These are phyloP conservation scores for Starmerella powellii DNA, from an alignment of 805 yeast genomes.

Conservation along the genomic window DNA sequence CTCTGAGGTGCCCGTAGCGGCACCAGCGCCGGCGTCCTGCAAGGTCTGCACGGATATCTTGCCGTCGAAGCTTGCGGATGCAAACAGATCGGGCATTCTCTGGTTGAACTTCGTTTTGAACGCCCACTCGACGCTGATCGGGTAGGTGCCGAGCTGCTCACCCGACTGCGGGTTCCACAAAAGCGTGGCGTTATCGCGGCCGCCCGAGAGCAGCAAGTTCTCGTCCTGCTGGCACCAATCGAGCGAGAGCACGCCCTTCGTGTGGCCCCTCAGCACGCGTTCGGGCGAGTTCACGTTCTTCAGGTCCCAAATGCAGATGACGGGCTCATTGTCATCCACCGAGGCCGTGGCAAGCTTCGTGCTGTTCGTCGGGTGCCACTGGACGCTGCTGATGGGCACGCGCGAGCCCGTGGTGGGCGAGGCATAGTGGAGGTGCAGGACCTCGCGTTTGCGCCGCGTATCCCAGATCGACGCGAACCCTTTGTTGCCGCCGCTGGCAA, in stretches of 20 bases:
- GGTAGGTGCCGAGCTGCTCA: constrained; percentile 67
- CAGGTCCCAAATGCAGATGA: constrained; percentile 83
- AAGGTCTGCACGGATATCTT: constrained; percentile 68
- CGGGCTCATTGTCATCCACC: constrained; percentile 58
- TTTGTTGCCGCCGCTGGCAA: constrained; percentile 78
- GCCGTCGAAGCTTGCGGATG: constrained; percentile 59
- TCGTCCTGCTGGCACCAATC: constrained; percentile 91
- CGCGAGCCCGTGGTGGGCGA: constrained; percentile 34
- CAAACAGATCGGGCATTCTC: constrained; percentile 69
- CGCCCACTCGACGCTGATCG: constrained; percentile 87
- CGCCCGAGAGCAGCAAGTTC: constrained; percentile 69
- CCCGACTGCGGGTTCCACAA: constrained; percentile 85
- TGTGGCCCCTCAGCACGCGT: constrained; percentile 60
- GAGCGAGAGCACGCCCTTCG: constrained; percentile 73
- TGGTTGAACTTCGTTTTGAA: constrained; percentile 86
- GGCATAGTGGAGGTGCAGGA: constrained; percentile 66
- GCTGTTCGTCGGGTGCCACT: constrained; percentile 88
- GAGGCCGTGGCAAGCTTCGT: constrained; percentile 83
- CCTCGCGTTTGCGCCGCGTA: constrained; percentile 74
- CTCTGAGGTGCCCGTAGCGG: constrained; percentile 27
- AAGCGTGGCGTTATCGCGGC: constrained; percentile 76
- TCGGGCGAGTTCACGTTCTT: constrained; percentile 91
- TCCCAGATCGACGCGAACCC: constrained; percentile 94
- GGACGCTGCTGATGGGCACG: constrained; percentile 66
- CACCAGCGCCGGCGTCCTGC: constrained; percentile 54